Conservation (phyloP, 139 green algal species). For the Haematococcus lacustris region DNA sequence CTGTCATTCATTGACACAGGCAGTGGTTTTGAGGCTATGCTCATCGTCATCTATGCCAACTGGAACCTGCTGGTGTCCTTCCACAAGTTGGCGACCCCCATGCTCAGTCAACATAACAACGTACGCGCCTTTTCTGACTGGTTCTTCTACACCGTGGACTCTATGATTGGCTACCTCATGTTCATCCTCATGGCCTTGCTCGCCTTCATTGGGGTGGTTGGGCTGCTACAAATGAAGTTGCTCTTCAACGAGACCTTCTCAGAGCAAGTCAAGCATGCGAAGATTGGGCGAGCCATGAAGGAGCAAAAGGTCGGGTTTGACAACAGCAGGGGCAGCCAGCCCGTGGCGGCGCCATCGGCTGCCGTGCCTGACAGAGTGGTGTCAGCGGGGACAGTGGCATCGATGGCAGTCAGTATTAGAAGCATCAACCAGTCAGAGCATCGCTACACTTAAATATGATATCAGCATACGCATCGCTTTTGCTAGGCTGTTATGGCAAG, state of each 20-base stretch:
- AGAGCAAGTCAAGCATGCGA: slow-evolving; percentile 27
- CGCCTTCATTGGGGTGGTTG: slow-evolving; percentile 28
- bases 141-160: slow-evolving; percentile 25
- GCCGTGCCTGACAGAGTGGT: slow-evolving; percentile 2
- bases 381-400: neutral
- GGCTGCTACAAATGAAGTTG: slow-evolving; percentile 39
- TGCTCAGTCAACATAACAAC: slow-evolving; percentile 27
- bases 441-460: slow-evolving; percentile 16
- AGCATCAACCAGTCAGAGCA: slow-evolving; percentile 13
- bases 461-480: too few species aligned
- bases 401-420: neutral
- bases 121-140: slow-evolving; percentile 31
- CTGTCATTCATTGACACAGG: slow-evolving; percentile 2
- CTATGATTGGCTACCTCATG: slow-evolving; percentile 32
- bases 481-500: too few species aligned
- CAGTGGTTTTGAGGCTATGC: slow-evolving; percentile 17
- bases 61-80: slow-evolving; percentile 29
- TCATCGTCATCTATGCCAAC: slow-evolving; percentile 37
- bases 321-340: neutral
- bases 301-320: slow-evolving; percentile 5
- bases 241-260: slow-evolving; percentile 46
- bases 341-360: neutral
- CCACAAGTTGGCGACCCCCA: slow-evolving; percentile 25
- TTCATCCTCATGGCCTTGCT: slow-evolving; percentile 35
- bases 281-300: slow-evolving; percentile 33